These are phyloP conservation scores for Pleurotus citrinopileatus DNA, from an alignment of 768 basidiomycete species.

Conservation along the genomic window DNA sequence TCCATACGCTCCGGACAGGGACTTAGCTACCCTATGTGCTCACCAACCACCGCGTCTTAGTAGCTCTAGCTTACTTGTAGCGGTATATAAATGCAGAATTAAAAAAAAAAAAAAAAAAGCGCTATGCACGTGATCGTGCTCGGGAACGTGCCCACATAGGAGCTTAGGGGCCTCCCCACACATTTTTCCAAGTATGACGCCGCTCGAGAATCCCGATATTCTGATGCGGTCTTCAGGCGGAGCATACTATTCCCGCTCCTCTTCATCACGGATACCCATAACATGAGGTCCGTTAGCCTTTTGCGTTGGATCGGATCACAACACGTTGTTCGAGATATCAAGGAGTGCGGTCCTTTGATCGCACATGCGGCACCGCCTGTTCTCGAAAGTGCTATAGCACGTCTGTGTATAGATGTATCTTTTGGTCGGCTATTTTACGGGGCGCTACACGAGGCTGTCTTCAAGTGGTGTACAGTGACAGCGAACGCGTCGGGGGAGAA, in stretches of 20 bases:
- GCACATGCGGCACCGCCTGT: background rate
- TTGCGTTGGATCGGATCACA: background rate
- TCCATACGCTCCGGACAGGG: too few relatives aligned
- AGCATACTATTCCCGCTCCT: background rate
- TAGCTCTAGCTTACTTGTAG: too few relatives aligned
- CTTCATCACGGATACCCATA: background rate
- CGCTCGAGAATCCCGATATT: too few relatives aligned
- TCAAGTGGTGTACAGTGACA: background rate
- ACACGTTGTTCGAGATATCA: background rate
- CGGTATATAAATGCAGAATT: too few relatives aligned
- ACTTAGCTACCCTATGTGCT: too few relatives aligned
- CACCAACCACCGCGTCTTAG: too few relatives aligned
- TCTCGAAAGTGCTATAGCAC: background rate
- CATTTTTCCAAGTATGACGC: too few relatives aligned
- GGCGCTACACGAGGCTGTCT: background rate
- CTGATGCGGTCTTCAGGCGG: too few relatives aligned
- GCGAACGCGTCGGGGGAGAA: background rate
- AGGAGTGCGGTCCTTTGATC: background rate
- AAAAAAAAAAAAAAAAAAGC: too few relatives aligned
- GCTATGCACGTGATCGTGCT: conserved; percentile 1
- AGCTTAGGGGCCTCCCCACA: background rate
- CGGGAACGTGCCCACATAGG: background rate
- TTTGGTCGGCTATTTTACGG: background rate
- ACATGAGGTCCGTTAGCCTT: background rate
- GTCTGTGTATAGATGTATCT: background rate